A percentile compares a stretch with the other conserved stretches of the same genome.
Evolutionary conservation across 2,329 filamentous ascomycete species (phyloP).

Genomic region (Diaporthe sp.): DNA sequence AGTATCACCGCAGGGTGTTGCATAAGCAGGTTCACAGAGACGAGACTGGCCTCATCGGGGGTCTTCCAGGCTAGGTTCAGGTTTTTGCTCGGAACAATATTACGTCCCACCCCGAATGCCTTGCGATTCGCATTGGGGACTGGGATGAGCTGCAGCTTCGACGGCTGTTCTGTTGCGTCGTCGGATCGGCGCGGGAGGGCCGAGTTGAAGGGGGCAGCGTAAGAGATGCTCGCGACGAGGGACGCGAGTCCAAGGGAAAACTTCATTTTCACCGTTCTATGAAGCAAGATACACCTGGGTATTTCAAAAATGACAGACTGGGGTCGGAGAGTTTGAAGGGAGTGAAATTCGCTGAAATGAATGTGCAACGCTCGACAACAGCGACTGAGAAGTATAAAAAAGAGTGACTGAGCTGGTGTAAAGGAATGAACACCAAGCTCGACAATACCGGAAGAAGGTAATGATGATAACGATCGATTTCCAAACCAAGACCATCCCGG

Average conservation of each 20-base stretch:
- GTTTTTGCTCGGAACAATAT: slow-evolving; percentile 28
- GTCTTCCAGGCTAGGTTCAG: slow-evolving; percentile 33
- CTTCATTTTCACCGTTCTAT: slow-evolving; percentile 4
- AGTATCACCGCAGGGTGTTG: slow-evolving; percentile 39
- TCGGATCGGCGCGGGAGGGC: background rate
- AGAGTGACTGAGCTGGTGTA: slow-evolving; percentile 22
- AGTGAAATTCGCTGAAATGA: slow-evolving; percentile 1
- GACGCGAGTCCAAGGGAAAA: slow-evolving; percentile 5
- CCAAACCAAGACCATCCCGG: background rate
- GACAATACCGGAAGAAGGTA: slow-evolving; percentile 5
- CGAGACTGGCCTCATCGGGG: slow-evolving; percentile 55
- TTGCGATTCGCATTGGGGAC: background rate
- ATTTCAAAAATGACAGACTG: slow-evolving; percentile 8
- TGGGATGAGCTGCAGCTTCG: slow-evolving; percentile 28
- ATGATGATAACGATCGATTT: slow-evolving; percentile 5
- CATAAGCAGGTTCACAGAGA: slow-evolving; percentile 64
- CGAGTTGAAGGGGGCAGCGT: background rate
- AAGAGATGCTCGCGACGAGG: background rate
- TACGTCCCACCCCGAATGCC: slow-evolving; percentile 15
- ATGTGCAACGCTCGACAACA: background rate
- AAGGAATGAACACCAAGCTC: slow-evolving; percentile 22
- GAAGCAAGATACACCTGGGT: background rate
- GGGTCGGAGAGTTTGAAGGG: slow-evolving; percentile 1
- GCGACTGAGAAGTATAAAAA: slow-evolving; percentile 9
- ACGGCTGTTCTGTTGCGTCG: background rate